phyloP scores from a whole-genome alignment of 2,329 filamentous ascomycete species.

The Claviceps humidiphila region DNA sequence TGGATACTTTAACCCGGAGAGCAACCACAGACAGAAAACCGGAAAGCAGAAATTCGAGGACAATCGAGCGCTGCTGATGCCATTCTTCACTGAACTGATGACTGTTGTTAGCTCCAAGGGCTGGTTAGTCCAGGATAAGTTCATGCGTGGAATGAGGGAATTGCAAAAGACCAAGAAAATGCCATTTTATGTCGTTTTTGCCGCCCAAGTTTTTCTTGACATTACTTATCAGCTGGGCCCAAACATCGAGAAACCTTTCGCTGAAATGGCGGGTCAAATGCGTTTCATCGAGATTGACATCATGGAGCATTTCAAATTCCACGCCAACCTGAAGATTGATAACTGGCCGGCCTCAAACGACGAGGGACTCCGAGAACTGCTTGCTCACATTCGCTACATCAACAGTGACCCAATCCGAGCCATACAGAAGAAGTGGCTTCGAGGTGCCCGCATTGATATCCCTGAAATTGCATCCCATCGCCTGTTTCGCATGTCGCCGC shows the following conservation, averaged over 20 bases:
- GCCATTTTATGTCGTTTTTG: slow-evolving; percentile 25
- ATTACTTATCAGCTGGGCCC: slow-evolving; percentile 21
- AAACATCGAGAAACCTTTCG: slow-evolving; percentile 3
- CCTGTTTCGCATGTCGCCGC: slow-evolving; percentile 22
- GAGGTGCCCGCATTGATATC: neutral
- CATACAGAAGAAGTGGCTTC: neutral
- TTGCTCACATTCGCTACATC: slow-evolving; percentile 3
- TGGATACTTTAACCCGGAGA: slow-evolving; percentile 14
- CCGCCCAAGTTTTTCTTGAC: slow-evolving; percentile 28
- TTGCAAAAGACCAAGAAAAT: slow-evolving; percentile 17
- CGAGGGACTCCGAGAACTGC: neutral
- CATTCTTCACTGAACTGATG: slow-evolving; percentile 21
- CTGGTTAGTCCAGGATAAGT: slow-evolving; percentile 21
- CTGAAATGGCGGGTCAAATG: neutral
- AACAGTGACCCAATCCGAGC: neutral
- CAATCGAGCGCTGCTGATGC: slow-evolving; percentile 20
- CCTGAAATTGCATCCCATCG: slow-evolving; percentile 9
- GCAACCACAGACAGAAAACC: slow-evolving; percentile 12
- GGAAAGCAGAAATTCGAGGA: slow-evolving; percentile 20
- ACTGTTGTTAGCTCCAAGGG: slow-evolving; percentile 7
- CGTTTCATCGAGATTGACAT: neutral
- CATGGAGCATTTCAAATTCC: slow-evolving; percentile 13
- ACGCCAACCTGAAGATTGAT: slow-evolving; percentile 16
- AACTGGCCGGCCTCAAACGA: slow-evolving; percentile 12
- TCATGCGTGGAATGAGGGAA: slow-evolving; percentile 21